phyloP scores from a whole-genome alignment of 768 basidiomycete species.

The Hemileccinum rubropunctum region DNA sequence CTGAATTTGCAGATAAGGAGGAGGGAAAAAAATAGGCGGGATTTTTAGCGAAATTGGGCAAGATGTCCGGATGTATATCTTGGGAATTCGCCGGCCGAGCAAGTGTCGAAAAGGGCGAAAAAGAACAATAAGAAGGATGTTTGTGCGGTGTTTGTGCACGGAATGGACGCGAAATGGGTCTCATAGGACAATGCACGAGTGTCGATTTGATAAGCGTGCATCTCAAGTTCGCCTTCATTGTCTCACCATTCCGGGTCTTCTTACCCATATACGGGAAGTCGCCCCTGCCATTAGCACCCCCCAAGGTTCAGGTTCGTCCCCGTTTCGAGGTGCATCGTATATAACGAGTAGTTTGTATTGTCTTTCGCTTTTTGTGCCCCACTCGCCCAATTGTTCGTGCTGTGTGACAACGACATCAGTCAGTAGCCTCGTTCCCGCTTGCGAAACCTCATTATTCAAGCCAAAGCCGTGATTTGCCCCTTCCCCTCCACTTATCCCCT shows the following conservation, averaged over 20 bases:
- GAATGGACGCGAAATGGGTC: conserved; percentile 41
- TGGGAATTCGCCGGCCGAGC: conserved; percentile 38
- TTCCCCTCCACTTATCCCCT: conserved; percentile 27
- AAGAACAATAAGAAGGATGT: conserved; percentile 47
- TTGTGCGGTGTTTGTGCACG: conserved; percentile 39
- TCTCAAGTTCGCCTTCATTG: conserved; percentile 30
- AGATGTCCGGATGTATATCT: conserved; percentile 18
- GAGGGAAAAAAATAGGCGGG: conserved; percentile 30
- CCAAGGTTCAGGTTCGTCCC: conserved; percentile 34
- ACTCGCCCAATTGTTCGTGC: conserved; percentile 61
- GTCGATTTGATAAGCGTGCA: conserved; percentile 31
- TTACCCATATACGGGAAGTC: conserved; percentile 17
- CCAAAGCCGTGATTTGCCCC: conserved; percentile 14
- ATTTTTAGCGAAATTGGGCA: conserved; percentile 28
- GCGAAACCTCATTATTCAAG: conserved; percentile 43
- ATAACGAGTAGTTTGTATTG: conserved; percentile 56
- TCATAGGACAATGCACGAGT: conserved; percentile 28
- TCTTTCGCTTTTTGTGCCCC: conserved; percentile 57
- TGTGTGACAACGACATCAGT: conserved; percentile 51
- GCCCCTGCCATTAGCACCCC: conserved; percentile 19
- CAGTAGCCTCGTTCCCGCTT: conserved; percentile 39
- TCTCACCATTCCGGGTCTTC: conserved; percentile 30
- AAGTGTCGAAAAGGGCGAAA: conserved; percentile 27
- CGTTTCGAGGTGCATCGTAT: conserved; percentile 42
- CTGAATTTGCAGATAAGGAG: conserved; percentile 32